Conservation (phyloP, 2,329 filamentous ascomycete genomes). For the Cladobotryum protrusum region DNA sequence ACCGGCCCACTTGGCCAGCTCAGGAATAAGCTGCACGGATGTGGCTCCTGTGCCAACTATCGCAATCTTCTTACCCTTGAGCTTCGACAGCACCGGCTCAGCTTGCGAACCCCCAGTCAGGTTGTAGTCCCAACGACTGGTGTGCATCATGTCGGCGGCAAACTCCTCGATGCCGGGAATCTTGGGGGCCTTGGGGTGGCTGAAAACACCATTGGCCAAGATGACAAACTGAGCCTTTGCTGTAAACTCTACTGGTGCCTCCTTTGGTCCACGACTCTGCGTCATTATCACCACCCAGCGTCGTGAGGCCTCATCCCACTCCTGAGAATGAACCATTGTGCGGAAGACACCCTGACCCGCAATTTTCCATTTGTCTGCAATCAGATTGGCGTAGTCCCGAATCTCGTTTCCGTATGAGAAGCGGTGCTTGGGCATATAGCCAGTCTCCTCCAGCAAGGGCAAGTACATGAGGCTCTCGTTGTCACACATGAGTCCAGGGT, state of each 20-base stretch:
- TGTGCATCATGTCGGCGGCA: conserved; percentile 38
- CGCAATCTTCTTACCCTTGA: conserved; percentile 42
- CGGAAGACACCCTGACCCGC: conserved; percentile 34
- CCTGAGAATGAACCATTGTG: conserved; percentile 32
- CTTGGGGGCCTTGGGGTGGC: conserved; percentile 36
- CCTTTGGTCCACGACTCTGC: conserved; percentile 21
- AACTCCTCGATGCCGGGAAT: conserved; percentile 37
- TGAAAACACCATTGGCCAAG: conserved; percentile 33
- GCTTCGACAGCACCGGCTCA: conserved; percentile 35
- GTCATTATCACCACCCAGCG: conserved; percentile 18
- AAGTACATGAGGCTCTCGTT: conserved; percentile 55
- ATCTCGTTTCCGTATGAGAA: conserved; percentile 40
- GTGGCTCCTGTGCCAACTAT: conserved; percentile 47
- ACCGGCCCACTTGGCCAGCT: conserved; percentile 40
- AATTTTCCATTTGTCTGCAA: conserved; percentile 37
- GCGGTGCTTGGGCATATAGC: conserved; percentile 49
- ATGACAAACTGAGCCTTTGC: conserved; percentile 35
- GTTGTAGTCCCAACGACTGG: conserved; percentile 40
- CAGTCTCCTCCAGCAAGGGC: conserved; percentile 53
- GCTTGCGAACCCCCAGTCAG: conserved; percentile 35
- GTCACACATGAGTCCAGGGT: conserved; percentile 49
- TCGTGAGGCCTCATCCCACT: conserved; percentile 39
- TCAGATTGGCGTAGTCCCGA: conserved; percentile 34
- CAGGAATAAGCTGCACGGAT: conserved; percentile 38
- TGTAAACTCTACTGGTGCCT: conserved; percentile 16